Percentiles rank a stretch among this genome's conserved stretches.
Evolutionary conservation across 805 yeast species (phyloP).

Genomic region (Nakazawaea pomicola): DNA sequence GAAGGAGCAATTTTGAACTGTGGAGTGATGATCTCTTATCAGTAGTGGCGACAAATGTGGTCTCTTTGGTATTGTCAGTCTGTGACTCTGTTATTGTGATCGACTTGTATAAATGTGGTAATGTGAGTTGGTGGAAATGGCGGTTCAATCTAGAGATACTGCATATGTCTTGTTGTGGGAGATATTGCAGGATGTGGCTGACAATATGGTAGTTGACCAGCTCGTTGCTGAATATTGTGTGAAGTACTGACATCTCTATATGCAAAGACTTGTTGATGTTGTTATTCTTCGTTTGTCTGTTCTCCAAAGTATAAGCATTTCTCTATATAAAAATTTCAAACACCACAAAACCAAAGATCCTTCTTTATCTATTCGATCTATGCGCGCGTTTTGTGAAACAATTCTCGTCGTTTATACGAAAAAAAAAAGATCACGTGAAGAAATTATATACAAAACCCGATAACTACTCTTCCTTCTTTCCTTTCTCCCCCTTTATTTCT

Average conservation of each 20-base stretch:
- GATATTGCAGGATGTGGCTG: background rate
- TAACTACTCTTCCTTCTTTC: background rate
- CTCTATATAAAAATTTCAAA: background rate
- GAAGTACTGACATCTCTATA: no score
- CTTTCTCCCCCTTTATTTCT: constrained; percentile 12
- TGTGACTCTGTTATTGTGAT: constrained; percentile 4
- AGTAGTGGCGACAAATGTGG: background rate
- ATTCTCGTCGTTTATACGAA: no score
- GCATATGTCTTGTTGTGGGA: background rate
- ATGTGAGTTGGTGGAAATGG: constrained; percentile 2
- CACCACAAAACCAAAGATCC: background rate
- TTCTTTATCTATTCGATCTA: no score
- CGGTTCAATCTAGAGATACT: background rate
- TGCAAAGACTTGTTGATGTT: no score
- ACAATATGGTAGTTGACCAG: constrained; percentile 2
- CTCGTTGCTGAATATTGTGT: constrained; percentile 2
- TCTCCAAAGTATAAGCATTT: no score
- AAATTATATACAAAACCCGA: background rate
- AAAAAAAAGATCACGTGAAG: no score
- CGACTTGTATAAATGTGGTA: constrained; percentile 3
- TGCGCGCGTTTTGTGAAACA: no score
- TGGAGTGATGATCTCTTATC: constrained; percentile 1
- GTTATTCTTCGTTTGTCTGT: no score
- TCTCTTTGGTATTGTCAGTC: background rate
- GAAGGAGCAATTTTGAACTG: background rate